These are phyloP conservation scores for Cryomyces minteri DNA, from an alignment of 495 filamentous ascomycete species.

Conservation along the genomic window DNA sequence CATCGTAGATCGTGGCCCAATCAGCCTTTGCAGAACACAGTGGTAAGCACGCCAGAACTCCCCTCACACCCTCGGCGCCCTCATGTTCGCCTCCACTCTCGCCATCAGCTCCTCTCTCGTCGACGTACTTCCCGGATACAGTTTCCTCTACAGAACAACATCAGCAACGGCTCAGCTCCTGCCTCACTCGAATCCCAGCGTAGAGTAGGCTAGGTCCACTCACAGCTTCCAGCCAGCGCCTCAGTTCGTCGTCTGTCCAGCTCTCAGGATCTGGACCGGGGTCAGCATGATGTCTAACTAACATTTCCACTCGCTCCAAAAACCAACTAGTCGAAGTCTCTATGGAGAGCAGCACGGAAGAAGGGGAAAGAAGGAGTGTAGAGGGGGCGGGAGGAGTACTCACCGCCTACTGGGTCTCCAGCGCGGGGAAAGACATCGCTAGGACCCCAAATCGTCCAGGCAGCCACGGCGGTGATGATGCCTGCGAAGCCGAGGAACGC, in stretches of 20 bases:
- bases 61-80: constrained; percentile 18
- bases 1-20: neutral
- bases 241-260: constrained; percentile 10
- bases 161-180: neutral
- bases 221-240: constrained; percentile 8
- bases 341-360: too few species aligned
- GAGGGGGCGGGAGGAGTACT: neutral
- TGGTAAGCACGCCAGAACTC: neutral
- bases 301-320: too few species aligned
- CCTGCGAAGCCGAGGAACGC: constrained; percentile 14
- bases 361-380: too few species aligned
- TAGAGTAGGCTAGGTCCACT: neutral
- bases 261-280: constrained; percentile 3
- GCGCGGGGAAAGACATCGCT: constrained; percentile 9
- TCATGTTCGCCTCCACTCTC: constrained; percentile 62
- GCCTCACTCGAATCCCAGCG: neutral
- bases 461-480: constrained; percentile 10
- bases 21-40: neutral
- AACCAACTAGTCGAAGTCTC: too few species aligned
- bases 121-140: constrained; percentile 45
- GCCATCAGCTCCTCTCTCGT: constrained; percentile 63
- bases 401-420: constrained; percentile 7
- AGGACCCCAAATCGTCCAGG: constrained; percentile 12
- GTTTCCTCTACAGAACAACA: constrained; percentile 38
- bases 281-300: too few species aligned